Base-by-base conservation (phyloP, 768 basidiomycete species). In the Pleurotus cornucopiae region DNA sequence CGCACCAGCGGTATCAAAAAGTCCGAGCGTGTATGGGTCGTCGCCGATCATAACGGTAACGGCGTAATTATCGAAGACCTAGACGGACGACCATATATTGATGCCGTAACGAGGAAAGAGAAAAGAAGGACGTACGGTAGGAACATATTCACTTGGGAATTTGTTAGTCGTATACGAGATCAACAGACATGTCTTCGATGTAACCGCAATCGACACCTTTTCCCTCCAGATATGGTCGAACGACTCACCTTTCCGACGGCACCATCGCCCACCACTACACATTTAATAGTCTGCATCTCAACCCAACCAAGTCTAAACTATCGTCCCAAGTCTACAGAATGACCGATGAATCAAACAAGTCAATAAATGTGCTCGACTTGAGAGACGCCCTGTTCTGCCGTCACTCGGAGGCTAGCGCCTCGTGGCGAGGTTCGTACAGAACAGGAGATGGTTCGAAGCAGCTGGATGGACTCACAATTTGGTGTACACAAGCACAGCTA, bases 41-140 rank as follows among this genome's bases (percentile, higher is more conserved):
- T 98, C 97, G 53, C 96, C 96, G 75, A 99, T 98, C 97, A 99
- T 98, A 57, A 99, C 97, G n/a, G 96, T 98, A 60, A 98, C 97
- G 59, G 97, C 97, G 75, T 95, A 95, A 74, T 96, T 96, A 74
- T 96, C 92, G 72, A 94, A 94, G 58, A 94, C 89, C 91, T 92
- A 73, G 14, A 51, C 55, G 41, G 49, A 62, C 56, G 58, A 54
- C 40, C 26, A 48, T 26, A 48, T 52, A 56, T 48, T 62, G 44
- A 62, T 59, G 37, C 58, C 49, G 46, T 49, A 49, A 58, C 56
- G 60, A 57, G 62, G 67, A 53, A 52, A 57, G 61, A 59, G 62
- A 65, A 61, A 34, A 63, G 60, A 61, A 61, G 55, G 38, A 83
- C 89, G 71, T 76, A 96, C 94, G 63, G 95, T 97, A 56, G 95